Conservation (phyloP, 2,329 filamentous ascomycete genomes). For the Aciculosporium take region DNA sequence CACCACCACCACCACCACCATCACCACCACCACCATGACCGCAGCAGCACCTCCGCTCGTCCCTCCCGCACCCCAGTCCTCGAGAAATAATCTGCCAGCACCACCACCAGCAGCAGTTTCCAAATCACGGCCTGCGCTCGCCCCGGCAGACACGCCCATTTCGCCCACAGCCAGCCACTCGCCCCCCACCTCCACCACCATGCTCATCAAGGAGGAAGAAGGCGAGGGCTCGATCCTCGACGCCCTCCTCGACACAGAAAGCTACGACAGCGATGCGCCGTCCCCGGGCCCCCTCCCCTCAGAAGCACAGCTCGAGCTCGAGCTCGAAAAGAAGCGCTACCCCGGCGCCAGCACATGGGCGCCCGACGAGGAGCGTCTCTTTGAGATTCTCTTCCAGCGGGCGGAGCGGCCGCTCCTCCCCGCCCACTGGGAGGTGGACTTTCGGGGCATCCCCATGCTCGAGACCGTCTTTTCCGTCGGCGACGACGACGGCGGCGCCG, state of each 20-base stretch:
- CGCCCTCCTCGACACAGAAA: slow-evolving; percentile 3
- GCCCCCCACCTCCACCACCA: neutral
- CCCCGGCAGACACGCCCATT: neutral
- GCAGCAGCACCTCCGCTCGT: neutral
- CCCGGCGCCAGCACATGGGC: slow-evolving; percentile 35
- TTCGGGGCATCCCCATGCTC: slow-evolving; percentile 25
- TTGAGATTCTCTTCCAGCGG: slow-evolving; percentile 27
- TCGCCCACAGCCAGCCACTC: neutral
- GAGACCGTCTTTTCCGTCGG: slow-evolving; percentile 21
- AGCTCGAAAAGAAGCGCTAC: slow-evolving; percentile 27
- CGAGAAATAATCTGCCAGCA: neutral
- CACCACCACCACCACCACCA: neutral
- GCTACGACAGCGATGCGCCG: slow-evolving; percentile 6
- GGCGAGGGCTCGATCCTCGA: slow-evolving; percentile 1
- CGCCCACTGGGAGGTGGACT: slow-evolving; percentile 25
- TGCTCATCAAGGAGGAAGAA: slow-evolving; percentile 3
- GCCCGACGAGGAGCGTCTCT: slow-evolving; percentile 31
- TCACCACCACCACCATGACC: neutral
- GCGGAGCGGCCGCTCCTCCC: slow-evolving; percentile 27
- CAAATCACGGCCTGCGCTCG: neutral
- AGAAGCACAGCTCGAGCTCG: slow-evolving; percentile 20
- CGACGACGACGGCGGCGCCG: slow-evolving; percentile 7
- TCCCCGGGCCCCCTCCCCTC: neutral
- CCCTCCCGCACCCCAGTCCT: neutral
- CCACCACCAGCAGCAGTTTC: neutral